phyloP scores from a whole-genome alignment of 2,329 filamentous ascomycete genomes.

The Fusarium sp. region DNA sequence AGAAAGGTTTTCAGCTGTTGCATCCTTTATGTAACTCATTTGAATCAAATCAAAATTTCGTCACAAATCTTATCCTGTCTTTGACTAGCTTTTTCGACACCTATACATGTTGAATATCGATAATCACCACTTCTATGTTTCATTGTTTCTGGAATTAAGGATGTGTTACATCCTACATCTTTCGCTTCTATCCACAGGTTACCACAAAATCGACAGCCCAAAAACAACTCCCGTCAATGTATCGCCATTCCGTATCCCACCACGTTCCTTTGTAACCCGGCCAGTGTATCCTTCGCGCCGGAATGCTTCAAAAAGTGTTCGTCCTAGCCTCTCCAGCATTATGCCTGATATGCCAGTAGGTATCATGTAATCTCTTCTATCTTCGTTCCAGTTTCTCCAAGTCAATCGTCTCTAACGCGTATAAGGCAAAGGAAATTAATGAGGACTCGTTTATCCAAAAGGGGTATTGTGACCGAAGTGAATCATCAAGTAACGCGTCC shows the following conservation, averaged over 20 bases:
- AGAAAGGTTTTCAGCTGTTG: neutral
- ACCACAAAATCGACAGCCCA: constrained; percentile 22
- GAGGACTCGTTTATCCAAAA: constrained; percentile 38
- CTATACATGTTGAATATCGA: constrained; percentile 27
- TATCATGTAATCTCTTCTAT: constrained; percentile 36
- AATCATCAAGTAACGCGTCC: constrained; percentile 23
- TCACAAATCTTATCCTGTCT: neutral
- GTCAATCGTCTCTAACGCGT: constrained; percentile 41
- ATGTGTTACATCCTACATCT: constrained; percentile 19
- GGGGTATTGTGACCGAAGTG: constrained; percentile 47
- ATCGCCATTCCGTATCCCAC: constrained; percentile 15
- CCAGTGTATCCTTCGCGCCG: constrained; percentile 29
- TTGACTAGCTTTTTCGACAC: neutral
- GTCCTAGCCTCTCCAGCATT: constrained; percentile 19
- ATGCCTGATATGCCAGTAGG: constrained; percentile 18
- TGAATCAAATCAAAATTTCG: neutral
- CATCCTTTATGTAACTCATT: neutral
- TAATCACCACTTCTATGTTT: constrained; percentile 27
- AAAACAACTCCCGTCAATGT: constrained; percentile 33
- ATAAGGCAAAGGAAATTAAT: constrained; percentile 30
- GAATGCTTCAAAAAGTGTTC: constrained; percentile 18
- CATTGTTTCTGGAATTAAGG: constrained; percentile 20
- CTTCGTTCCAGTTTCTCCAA: constrained; percentile 26
- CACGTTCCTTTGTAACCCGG: constrained; percentile 9
- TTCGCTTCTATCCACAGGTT: constrained; percentile 34